Base-by-base conservation (phyloP, 352 stramenopile genomes). In the Phytophthora crassamura region DNA sequence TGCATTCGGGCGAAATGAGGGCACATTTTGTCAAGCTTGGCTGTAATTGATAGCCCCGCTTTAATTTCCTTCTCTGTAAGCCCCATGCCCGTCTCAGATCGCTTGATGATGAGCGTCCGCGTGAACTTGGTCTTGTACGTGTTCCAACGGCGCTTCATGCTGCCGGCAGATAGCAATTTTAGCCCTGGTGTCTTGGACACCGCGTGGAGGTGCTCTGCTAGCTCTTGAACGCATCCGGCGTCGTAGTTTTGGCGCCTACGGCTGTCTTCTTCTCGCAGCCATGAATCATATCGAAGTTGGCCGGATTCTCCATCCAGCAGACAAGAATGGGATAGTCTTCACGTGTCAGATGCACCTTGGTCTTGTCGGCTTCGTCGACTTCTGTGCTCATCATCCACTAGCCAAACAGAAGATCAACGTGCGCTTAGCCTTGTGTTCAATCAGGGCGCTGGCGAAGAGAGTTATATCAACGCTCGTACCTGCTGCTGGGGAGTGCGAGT, bases 71-170 rank as follows among this genome's bases (percentile, higher is more conserved):
- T 49, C 7, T 35, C 15, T 9, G 28, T 50, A 20, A 51, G 52
- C 5, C 39, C 39, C 52, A 59, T 51, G 20, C 39, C 52, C 2
- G 52, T 51, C 28, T 50, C 39, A 22, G 52, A 59, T 7, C 39
- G 38, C 52, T 59, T 59, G 52, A 30, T 18, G 9, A 47, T 47
- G 5, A 63, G 20, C 8, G 54, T 48, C 25, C 33, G 36, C 14
- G 32, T 54, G 18, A 54, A 54, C 35, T 63, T 63, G 16, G 11
- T 53, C 45, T 63, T 63, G 42, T 55, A 63, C 43, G 42, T 63
- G 18, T 46, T 63, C 54, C 54, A 63, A 9, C 42, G 42, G 12
- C 35, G 42, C 42, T 54, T 52, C 42, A 54, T 54, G 38, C 36
- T 61, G 7, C 41, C 14, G 9, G 42, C 34, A 33, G 41, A 48